Percentiles rank a stretch among this genome's conserved stretches.
These are phyloP conservation scores for Ettlia oleoabundans DNA, from an alignment of 139 green algal species.

Conservation along the genomic window DNA sequence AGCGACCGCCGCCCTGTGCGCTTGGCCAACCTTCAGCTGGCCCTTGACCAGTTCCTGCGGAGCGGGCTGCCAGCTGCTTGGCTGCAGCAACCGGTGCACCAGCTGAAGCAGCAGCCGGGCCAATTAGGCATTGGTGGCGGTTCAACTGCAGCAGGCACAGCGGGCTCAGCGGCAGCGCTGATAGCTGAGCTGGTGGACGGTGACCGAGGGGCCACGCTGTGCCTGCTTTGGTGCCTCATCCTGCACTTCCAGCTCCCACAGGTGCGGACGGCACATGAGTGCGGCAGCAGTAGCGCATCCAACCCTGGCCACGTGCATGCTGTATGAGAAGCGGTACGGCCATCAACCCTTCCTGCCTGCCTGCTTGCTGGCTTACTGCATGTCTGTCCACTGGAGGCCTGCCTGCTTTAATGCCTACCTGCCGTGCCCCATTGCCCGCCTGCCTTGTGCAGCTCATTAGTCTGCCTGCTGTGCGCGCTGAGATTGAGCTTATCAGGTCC, in stretches of 20 bases:
- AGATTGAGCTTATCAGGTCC: slow-evolving; percentile 50
- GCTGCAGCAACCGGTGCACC: not conserved
- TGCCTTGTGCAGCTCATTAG: slow-evolving; percentile 21
- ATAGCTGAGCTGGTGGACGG: slow-evolving; percentile 70
- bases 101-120: not conserved
- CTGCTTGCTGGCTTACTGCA: no score
- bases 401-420: no score
- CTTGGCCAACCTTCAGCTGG: slow-evolving; percentile 65
- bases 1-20: slow-evolving; percentile 52
- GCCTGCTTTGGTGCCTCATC: slow-evolving; percentile 67
- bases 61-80: slow-evolving; percentile 11
- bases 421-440: no score
- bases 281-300: no score
- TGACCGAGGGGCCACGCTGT: slow-evolving; percentile 65
- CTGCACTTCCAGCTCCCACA: slow-evolving; percentile 55
- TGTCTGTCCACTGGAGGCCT: no score
- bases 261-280: no score
- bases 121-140: not conserved
- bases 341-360: not conserved
- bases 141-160: not conserved
- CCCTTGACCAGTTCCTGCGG: slow-evolving; percentile 39
- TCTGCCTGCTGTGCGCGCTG: not conserved
- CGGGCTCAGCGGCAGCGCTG: not conserved
- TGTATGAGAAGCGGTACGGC: not conserved
- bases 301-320: no score